Evolutionary conservation across 2,329 filamentous ascomycete genomes (phyloP).

Genomic region (Diplodia seriata): DNA sequence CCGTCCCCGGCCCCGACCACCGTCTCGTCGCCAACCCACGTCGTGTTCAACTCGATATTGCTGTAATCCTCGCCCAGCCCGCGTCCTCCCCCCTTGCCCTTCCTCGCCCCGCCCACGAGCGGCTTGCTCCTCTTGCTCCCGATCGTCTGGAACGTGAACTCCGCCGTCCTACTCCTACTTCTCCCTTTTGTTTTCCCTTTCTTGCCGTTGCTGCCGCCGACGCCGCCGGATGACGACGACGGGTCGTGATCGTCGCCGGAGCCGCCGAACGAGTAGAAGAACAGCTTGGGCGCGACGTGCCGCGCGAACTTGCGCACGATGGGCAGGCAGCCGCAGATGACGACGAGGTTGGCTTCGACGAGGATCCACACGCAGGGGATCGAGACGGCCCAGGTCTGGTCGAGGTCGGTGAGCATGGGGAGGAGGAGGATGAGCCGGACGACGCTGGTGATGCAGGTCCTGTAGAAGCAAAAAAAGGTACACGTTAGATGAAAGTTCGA

Average conservation of each 20-base stretch:
- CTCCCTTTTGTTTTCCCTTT: background rate
- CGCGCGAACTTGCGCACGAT: slow-evolving; percentile 52
- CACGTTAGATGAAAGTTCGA: background rate
- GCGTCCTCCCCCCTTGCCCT: background rate
- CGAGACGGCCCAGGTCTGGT: slow-evolving; percentile 27
- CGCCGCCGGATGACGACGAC: background rate
- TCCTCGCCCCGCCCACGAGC: background rate
- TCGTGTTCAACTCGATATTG: slow-evolving; percentile 21
- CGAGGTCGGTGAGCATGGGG: slow-evolving; percentile 20
- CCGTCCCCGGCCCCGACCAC: background rate
- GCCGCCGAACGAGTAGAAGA: background rate
- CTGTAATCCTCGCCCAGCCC: background rate
- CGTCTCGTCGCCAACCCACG: background rate
- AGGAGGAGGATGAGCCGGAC: slow-evolving; percentile 39
- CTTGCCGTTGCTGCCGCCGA: background rate
- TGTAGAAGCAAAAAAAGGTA: slow-evolving; percentile 18
- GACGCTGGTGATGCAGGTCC: slow-evolving; percentile 44
- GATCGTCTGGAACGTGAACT: slow-evolving; percentile 12
- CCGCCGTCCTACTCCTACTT: background rate
- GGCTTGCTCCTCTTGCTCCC: slow-evolving; percentile 18
- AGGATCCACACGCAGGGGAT: slow-evolving; percentile 35
- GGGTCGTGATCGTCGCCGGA: too few relatives aligned
- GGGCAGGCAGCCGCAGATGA: slow-evolving; percentile 52
- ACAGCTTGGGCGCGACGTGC: slow-evolving; percentile 44
- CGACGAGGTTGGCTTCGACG: slow-evolving; percentile 51